Percentiles rank a stretch among this genome's conserved stretches.
Evolutionary conservation across 2,329 filamentous ascomycete species (phyloP).

Genomic region (Xylariaceae sp.): DNA sequence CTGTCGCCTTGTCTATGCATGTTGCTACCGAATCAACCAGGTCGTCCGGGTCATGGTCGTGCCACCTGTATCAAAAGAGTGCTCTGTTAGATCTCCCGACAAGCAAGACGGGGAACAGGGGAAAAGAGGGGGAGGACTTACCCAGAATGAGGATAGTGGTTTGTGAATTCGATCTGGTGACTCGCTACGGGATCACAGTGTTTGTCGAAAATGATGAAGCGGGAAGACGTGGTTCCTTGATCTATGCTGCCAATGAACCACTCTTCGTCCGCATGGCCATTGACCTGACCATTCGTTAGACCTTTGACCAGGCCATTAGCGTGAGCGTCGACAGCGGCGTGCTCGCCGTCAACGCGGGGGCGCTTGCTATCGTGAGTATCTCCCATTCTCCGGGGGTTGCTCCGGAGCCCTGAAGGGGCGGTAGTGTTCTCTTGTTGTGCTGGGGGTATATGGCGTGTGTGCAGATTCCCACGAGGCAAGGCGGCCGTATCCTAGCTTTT

Average conservation of each 20-base stretch:
- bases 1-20: conserved; percentile 73
- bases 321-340: conserved; percentile 9
- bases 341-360: conserved; percentile 13
- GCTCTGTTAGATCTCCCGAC: conserved; percentile 9
- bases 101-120: background rate
- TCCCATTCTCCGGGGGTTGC: conserved; percentile 21
- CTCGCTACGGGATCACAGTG: conserved; percentile 71
- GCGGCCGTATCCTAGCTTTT: conserved; percentile 24
- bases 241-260: conserved; percentile 84
- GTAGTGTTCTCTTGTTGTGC: conserved; percentile 5
- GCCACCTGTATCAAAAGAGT: conserved; percentile 56
- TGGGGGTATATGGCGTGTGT: conserved; percentile 7
- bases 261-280: conserved; percentile 30
- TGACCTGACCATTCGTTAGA: background rate
- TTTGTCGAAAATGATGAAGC: conserved; percentile 86
- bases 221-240: conserved; percentile 82
- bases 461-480: conserved; percentile 21
- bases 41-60: conserved; percentile 79
- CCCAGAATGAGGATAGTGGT: conserved; percentile 81
- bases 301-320: background rate
- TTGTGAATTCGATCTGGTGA: conserved; percentile 82
- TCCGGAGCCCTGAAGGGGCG: conserved; percentile 10
- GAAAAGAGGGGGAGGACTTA: conserved; percentile 38
- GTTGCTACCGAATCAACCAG: conserved; percentile 68
- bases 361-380: conserved; percentile 24